These are phyloP conservation scores for Aegilops bicornis DNA, from an alignment of 176 grass and related monocot species.

Conservation along the genomic window DNA sequence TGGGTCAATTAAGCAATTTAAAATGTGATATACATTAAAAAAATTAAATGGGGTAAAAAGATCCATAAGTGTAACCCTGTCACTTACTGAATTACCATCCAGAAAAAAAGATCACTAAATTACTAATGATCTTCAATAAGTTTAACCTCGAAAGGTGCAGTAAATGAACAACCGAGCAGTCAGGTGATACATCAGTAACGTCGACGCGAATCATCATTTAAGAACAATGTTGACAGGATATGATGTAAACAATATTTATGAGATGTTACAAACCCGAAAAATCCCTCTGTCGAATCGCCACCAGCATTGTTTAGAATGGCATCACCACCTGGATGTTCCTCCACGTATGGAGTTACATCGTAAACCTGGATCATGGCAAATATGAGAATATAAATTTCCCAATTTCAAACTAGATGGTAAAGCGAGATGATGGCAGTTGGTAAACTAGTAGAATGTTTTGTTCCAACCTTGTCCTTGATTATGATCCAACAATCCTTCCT, in stretches of 20 bases:
- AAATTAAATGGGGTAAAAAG: background rate
- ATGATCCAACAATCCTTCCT: constrained; percentile 92
- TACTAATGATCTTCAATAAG: background rate
- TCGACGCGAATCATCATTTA: background rate
- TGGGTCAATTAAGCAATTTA: background rate
- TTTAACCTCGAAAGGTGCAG: background rate
- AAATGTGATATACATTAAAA: background rate
- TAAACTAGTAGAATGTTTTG: background rate
- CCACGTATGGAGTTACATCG: constrained; percentile 75
- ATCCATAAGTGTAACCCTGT: background rate
- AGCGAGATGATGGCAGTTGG: background rate
- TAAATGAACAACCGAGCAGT: background rate
- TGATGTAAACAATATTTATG: background rate
- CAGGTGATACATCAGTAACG: background rate
- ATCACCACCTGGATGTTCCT: constrained; percentile 91
- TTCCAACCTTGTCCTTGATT: constrained; percentile 74
- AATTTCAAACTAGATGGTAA: background rate
- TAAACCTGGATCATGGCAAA: constrained; percentile 59
- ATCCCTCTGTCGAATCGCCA: constrained; percentile 67
- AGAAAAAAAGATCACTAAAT: background rate
- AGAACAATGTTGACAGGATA: background rate
- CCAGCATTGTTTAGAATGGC: constrained; percentile 91
- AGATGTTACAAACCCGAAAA: constrained; percentile 58
- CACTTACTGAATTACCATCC: background rate
- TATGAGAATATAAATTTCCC: background rate